phyloP scores from a whole-genome alignment of 345 rosid species.

The Carallia pectinifolia region DNA sequence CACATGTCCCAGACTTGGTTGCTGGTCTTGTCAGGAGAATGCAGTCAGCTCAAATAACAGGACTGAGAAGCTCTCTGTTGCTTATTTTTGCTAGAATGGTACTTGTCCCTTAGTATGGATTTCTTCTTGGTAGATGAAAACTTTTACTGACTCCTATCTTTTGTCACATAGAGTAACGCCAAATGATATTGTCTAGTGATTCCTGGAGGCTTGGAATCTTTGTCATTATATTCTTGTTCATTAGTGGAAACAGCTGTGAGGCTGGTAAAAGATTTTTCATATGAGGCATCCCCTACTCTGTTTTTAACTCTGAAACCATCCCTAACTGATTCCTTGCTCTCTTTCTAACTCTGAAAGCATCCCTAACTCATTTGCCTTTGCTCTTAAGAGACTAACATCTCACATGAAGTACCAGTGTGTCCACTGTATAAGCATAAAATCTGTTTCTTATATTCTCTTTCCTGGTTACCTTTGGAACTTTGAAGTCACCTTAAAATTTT shows the following conservation, averaged over 20 bases:
- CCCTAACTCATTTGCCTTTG: no score
- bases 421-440: background rate
- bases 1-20: conserved; percentile 64
- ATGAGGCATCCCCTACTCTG: no score
- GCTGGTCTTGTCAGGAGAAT: conserved; percentile 84
- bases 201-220: background rate
- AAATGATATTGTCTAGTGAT: background rate
- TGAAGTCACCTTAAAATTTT: no score
- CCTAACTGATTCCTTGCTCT: no score
- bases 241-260: background rate
- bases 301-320: no score
- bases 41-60: conserved; percentile 78
- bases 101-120: conserved; percentile 17
- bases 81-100: conserved; percentile 95
- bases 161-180: background rate
- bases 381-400: no score
- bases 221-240: background rate
- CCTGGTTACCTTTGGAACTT: background rate
- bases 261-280: background rate
- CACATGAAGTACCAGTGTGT: no score
- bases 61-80: conserved; percentile 72
- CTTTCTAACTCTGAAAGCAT: no score
- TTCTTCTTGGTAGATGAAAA: background rate
- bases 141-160: background rate
- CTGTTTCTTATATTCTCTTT: background rate